Evolutionary conservation across 2,329 filamentous ascomycete genomes (phyloP).

Genomic region (Hymenoscyphus fructigenus): DNA sequence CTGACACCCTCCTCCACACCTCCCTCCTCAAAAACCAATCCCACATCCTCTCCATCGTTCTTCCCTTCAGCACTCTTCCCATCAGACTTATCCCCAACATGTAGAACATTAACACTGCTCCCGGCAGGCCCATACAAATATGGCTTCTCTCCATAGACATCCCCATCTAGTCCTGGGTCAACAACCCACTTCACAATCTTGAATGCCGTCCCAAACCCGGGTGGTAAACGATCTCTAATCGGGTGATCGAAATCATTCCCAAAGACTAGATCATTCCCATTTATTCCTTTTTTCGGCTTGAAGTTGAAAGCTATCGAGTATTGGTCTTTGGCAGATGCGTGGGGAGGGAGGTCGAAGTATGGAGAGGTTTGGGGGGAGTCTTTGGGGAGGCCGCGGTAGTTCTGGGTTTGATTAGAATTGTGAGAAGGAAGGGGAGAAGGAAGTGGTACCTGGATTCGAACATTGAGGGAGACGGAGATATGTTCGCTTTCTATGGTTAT

Average conservation of each 20-base stretch:
- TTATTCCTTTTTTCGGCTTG: constrained; percentile 56
- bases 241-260: constrained; percentile 95
- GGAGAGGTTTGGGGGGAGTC: constrained; percentile 66
- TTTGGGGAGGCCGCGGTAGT: constrained; percentile 66
- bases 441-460: constrained; percentile 68
- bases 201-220: constrained; percentile 82
- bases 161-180: constrained; percentile 86
- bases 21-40: constrained; percentile 36
- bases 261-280: constrained; percentile 68
- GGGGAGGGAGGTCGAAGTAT: constrained; percentile 74
- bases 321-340: constrained; percentile 67
- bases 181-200: constrained; percentile 86
- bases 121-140: constrained; percentile 83
- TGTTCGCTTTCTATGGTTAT: constrained; percentile 62
- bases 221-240: constrained; percentile 81
- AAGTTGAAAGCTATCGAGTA: constrained; percentile 84
- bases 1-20: constrained; percentile 45
- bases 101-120: constrained; percentile 74
- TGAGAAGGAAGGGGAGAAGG: constrained; percentile 28
- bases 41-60: constrained; percentile 37
- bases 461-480: constrained; percentile 66
- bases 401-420: not conserved
- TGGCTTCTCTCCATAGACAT: constrained; percentile 82
- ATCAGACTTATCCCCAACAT: constrained; percentile 53
- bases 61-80: constrained; percentile 21